Percentiles rank a stretch among this genome's conserved stretches.
phyloP scores from a whole-genome alignment of 345 rosid species.

The Syzygium aromaticum region DNA sequence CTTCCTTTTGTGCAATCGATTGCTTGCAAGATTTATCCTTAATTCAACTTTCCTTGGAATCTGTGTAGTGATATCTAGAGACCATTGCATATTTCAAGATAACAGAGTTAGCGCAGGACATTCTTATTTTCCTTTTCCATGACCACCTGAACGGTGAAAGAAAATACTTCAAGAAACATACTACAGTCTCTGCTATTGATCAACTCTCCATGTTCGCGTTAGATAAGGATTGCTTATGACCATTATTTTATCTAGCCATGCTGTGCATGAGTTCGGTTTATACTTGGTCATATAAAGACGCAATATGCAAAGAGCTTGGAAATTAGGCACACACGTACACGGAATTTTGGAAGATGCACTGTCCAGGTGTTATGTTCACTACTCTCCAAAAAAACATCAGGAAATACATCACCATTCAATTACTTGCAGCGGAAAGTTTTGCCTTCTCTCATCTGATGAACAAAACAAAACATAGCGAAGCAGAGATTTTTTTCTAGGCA shows the following conservation, averaged over 20 bases:
- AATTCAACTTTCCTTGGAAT: background rate
- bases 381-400: background rate
- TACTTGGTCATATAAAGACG: accelerated
- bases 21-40: background rate
- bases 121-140: background rate
- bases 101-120: background rate
- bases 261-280: background rate
- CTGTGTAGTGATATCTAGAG: background rate
- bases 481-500: background rate
- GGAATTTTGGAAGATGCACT: background rate
- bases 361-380: accelerated
- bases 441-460: background rate
- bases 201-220: background rate
- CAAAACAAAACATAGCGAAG: background rate
- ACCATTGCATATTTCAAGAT: background rate
- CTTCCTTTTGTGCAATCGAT: background rate
- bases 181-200: background rate
- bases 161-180: background rate
- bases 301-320: no score
- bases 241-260: background rate
- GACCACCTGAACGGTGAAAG: background rate
- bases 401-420: background rate
- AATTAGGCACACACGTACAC: background rate
- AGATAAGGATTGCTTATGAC: background rate
- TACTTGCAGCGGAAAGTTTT: accelerated